Conservation (phyloP, 1,139 yeast genomes). For the Suhomyces chickasaworum region DNA sequence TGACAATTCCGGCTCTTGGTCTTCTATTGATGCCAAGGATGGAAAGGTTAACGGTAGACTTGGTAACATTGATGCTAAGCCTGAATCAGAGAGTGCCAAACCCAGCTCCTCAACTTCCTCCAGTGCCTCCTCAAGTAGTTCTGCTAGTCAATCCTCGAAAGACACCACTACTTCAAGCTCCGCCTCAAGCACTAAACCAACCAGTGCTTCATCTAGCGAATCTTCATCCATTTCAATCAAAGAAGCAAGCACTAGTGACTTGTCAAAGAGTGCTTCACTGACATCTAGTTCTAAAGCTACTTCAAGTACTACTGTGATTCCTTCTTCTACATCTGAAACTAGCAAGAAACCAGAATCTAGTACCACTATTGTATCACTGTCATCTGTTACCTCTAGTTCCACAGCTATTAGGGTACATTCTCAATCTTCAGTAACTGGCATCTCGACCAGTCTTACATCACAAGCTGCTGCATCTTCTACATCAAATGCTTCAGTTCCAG, state of each 20-base stretch:
- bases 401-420: background rate
- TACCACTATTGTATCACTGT: background rate
- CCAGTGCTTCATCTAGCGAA: background rate
- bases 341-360: background rate
- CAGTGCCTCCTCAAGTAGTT: conserved; percentile 8
- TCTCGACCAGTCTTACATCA: conserved; percentile 2
- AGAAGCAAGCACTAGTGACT: background rate
- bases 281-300: background rate
- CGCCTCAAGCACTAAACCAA: conserved; percentile 5
- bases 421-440: background rate
- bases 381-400: background rate
- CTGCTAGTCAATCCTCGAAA: conserved; percentile 4
- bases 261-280: background rate
- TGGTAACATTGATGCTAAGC: conserved; percentile 28
- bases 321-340: background rate
- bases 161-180: conserved; percentile 9
- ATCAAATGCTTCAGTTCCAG: conserved; percentile 3
- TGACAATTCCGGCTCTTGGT: conserved; percentile 67
- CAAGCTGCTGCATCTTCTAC: conserved; percentile 4
- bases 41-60: conserved; percentile 69
- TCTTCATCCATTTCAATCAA: background rate
- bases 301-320: background rate
- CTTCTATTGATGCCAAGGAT: conserved; percentile 62
- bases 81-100: background rate
- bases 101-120: conserved; percentile 6